Conservation (phyloP, 768 basidiomycete species). For the Paxillus ammoniavirescens region DNA sequence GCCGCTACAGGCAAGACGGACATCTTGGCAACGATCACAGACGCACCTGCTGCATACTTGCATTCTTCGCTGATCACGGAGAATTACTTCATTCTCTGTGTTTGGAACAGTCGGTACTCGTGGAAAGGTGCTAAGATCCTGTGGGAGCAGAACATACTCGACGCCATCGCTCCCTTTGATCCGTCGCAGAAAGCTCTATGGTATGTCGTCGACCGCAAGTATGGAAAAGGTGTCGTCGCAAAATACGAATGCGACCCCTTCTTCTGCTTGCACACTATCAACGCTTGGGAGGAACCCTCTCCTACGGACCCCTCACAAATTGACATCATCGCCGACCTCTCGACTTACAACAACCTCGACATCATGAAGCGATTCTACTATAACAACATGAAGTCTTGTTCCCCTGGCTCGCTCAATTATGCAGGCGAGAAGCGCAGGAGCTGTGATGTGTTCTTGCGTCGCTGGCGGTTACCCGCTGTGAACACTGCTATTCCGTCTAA, state of each 20-base stretch:
- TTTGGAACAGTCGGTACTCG: constrained; percentile 32
- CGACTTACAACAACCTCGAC: constrained; percentile 34
- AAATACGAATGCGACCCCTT: constrained; percentile 37
- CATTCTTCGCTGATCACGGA: constrained; percentile 38
- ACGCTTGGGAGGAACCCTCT: constrained; percentile 35
- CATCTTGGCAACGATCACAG: constrained; percentile 35
- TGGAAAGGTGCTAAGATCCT: constrained; percentile 29
- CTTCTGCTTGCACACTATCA: constrained; percentile 40
- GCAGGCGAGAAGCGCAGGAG: constrained; percentile 17
- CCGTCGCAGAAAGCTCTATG: constrained; percentile 28
- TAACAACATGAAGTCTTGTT: constrained; percentile 26
- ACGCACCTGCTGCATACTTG: constrained; percentile 39
- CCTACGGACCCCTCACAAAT: constrained; percentile 22
- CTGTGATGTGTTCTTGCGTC: constrained; percentile 24
- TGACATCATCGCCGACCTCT: constrained; percentile 37
- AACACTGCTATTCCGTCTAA: constrained; percentile 13
- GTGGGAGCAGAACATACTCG: constrained; percentile 32
- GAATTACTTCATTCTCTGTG: constrained; percentile 35
- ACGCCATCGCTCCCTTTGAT: constrained; percentile 33
- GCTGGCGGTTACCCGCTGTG: constrained; percentile 31
- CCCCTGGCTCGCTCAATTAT: constrained; percentile 25
- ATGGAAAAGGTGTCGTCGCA: constrained; percentile 35
- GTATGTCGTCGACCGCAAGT: constrained; percentile 38
- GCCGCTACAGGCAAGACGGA: constrained; percentile 30
- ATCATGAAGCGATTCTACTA: constrained; percentile 33